phyloP scores from a whole-genome alignment of 495 filamentous ascomycete genomes.

The Penicillium arizonense region DNA sequence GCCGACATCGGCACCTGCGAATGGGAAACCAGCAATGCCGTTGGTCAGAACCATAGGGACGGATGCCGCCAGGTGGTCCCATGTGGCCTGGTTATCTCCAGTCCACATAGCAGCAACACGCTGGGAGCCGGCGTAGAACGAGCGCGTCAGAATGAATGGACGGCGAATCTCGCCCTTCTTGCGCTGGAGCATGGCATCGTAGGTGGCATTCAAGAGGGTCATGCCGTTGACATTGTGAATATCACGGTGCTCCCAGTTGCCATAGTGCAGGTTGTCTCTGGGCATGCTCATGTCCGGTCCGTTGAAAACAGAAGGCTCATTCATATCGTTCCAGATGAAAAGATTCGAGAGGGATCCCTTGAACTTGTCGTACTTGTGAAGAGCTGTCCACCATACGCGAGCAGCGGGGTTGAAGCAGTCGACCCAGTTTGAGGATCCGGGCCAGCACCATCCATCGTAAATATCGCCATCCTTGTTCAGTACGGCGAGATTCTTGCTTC shows the following conservation, averaged over 20 bases:
- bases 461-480: slow-evolving; percentile 85
- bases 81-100: slow-evolving; percentile 90
- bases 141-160: slow-evolving; percentile 89
- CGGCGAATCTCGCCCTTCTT: slow-evolving; percentile 75
- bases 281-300: slow-evolving; percentile 95
- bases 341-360: slow-evolving; percentile 78
- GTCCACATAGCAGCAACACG: slow-evolving; percentile 96
- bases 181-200: slow-evolving; percentile 74
- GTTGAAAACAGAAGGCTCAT: slow-evolving; percentile 98
- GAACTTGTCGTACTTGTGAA: slow-evolving; percentile 86
- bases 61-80: slow-evolving; percentile 82
- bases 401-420: slow-evolving; percentile 91
- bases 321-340: slow-evolving; percentile 99
- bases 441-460: slow-evolving; percentile 98
- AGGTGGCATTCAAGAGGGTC: slow-evolving; percentile 91
- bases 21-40: slow-evolving; percentile 90
- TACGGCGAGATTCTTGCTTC: slow-evolving; percentile 75
- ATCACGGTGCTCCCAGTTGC: slow-evolving; percentile 94
- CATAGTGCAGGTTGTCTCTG: slow-evolving; percentile 91
- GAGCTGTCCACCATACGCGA: slow-evolving; percentile 79
- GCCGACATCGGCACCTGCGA: slow-evolving; percentile 92
- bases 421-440: slow-evolving; percentile 92
- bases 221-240: slow-evolving; percentile 93
- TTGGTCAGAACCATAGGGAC: slow-evolving; percentile 92
- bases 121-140: slow-evolving; percentile 88